phyloP scores from a whole-genome alignment of 306 rosid genomes.

The Vigna reflexopilosa region DNA sequence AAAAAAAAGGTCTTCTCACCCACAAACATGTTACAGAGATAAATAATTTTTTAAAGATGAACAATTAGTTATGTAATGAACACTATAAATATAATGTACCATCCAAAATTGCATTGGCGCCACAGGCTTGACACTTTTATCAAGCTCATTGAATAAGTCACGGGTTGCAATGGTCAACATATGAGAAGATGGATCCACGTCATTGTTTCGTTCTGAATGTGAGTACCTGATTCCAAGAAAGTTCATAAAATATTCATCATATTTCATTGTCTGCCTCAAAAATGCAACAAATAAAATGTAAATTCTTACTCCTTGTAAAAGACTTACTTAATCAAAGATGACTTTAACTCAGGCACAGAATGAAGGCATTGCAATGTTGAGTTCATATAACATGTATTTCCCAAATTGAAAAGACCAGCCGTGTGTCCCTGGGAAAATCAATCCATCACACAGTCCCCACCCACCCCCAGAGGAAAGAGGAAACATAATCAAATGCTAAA shows the following conservation, averaged over 20 bases:
- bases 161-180: conserved; percentile 90
- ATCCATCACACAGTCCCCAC: conserved; percentile 11
- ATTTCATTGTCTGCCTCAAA: conserved; percentile 17
- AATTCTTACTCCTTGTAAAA: conserved; percentile 13
- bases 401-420: conserved; percentile 96
- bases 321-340: conserved; percentile 84
- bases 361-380: conserved; percentile 98
- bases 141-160: conserved; percentile 87
- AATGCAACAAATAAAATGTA: conserved; percentile 40
- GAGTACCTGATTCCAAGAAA: conserved; percentile 69
- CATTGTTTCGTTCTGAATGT: conserved; percentile 72
- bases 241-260: conserved; percentile 39
- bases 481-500: conserved; percentile 31
- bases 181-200: conserved; percentile 94
- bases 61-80: conserved; percentile 21
- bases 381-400: conserved; percentile 98
- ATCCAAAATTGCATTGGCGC: conserved; percentile 99
- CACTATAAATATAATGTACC: conserved; percentile 57
- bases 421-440: conserved; percentile 74
- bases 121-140: conserved; percentile 90
- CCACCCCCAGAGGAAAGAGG: conserved; percentile 12
- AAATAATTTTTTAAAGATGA: background rate
- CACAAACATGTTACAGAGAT: conserved; percentile 17
- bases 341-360: conserved; percentile 97
- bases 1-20: conserved; percentile 12